A percentile compares a stretch with the other conserved stretches of the same genome.
Conservation (phyloP, 768 basidiomycete species). For the Wakefieldia striispora region DNA sequence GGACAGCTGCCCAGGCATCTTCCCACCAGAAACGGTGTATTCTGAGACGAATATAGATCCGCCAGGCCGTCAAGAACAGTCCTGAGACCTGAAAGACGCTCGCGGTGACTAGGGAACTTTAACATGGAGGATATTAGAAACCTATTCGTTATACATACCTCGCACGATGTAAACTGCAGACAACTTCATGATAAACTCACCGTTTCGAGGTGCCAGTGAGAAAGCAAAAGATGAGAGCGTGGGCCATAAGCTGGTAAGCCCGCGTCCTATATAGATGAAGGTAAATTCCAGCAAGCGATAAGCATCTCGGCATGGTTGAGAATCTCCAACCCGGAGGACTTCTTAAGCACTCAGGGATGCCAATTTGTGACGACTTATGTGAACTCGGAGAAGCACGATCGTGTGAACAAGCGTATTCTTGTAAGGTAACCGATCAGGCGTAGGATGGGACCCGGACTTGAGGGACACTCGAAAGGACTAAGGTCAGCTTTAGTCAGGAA, state of each 20-base stretch:
- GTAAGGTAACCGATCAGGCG: background rate
- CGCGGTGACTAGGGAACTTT: conserved; percentile 4
- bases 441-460: too few relatives aligned
- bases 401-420: background rate
- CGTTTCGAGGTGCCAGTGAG: too few relatives aligned
- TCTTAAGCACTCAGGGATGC: background rate
- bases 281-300: conserved; percentile 6
- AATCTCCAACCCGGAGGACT: too few relatives aligned
- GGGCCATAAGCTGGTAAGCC: too few relatives aligned
- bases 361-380: background rate
- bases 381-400: too few relatives aligned
- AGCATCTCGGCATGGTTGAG: conserved; percentile 2
- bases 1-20: conserved; percentile 13
- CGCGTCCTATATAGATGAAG: background rate
- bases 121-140: background rate
- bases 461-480: too few relatives aligned
- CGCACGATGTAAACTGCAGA: background rate
- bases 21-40: conserved; percentile 20
- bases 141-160: background rate
- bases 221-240: too few relatives aligned
- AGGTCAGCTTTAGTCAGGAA: too few relatives aligned
- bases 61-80: conserved; percentile 15
- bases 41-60: conserved; percentile 15
- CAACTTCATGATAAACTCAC: background rate
- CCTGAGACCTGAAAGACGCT: conserved; percentile 13